Evolutionary conservation across 306 rosid species (phyloP), one percentile per base, ranked within the genome.

Genomic region (Trifolium dubium): DNA sequence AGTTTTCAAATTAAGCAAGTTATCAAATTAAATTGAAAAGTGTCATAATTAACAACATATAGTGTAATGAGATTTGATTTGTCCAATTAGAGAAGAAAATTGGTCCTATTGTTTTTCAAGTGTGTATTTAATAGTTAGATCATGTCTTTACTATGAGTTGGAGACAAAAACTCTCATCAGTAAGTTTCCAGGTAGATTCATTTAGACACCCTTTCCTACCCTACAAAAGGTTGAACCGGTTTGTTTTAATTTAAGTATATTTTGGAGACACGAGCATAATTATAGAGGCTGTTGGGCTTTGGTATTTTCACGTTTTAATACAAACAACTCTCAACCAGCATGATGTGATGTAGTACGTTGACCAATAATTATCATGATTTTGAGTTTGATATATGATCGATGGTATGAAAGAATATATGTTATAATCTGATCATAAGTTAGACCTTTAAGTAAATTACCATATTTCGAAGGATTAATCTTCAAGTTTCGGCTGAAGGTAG

Each of bases 121-220:
- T 39, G 15, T 65, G 59, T 61, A 67, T 74, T 54, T 69, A 66
- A 72, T 75, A 67, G 69, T 67, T 81, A 80, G 90, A 85, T 70
- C 65, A 61, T 85, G 96, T 84, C 85, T 80, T 83, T 84, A 84
- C 73, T 80, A 17, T 40, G 80, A 83, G 84, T 77, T 71, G 74
- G 67, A 77, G 91, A 92, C 92, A 31, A 87, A 86, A 92, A 79
- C 83, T 83, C 90, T 80, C 83, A 92, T 85, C 90, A 60, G 66
- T 60, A 60, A 77, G 84, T 86, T 86, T 92, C 92, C 91, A 90
- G 96, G 92, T 86, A 83, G 95, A 92, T 92, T 86, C 92, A 32
- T 60, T 60, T 7, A 83, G 85, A 75, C 81, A 83, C 88, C 85
- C 64, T 78, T 83, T 85, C 72, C 61, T 64, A 72, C 77, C 85